phyloP scores from a whole-genome alignment of 768 basidiomycete species.

The Suillus lakei region DNA sequence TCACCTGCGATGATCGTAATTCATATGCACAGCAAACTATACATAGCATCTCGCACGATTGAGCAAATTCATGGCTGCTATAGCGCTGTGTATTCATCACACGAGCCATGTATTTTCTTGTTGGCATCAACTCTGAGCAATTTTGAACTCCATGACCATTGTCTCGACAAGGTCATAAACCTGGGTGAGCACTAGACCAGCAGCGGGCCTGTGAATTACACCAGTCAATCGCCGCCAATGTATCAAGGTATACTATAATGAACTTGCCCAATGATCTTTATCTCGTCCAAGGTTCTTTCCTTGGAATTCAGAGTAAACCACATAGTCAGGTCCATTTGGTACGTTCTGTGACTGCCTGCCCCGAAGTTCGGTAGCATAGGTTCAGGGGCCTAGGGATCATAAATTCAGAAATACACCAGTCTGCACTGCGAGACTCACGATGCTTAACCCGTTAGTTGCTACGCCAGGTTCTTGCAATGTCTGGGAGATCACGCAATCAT shows the following conservation, averaged over 20 bases:
- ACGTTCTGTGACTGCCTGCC: constrained; percentile 42
- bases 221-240: constrained; percentile 1
- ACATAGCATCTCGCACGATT: no score
- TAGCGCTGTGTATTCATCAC: no score
- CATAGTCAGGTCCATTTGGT: constrained; percentile 53
- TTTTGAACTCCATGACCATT: constrained; percentile 28
- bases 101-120: no score
- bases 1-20: no score
- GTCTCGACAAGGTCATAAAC: constrained; percentile 33
- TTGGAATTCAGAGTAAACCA: constrained; percentile 46
- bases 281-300: constrained; percentile 48
- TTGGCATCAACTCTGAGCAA: constrained; percentile 7
- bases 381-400: constrained; percentile 40
- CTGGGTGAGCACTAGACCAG: constrained; percentile 26
- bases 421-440: background rate
- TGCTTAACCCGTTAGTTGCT: background rate
- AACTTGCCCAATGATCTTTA: background rate
- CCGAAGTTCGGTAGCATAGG: constrained; percentile 56
- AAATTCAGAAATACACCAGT: background rate
- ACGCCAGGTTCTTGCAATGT: constrained; percentile 15
- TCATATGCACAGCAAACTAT: no score
- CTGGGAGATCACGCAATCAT: constrained; percentile 24
- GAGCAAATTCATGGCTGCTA: no score
- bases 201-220: constrained; percentile 15
- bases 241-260: background rate